Percentiles rank a stretch among this genome's conserved stretches.
These are phyloP conservation scores for Testicularia cyperi DNA, from an alignment of 1,284 basidiomycete genomes.

Conservation along the genomic window DNA sequence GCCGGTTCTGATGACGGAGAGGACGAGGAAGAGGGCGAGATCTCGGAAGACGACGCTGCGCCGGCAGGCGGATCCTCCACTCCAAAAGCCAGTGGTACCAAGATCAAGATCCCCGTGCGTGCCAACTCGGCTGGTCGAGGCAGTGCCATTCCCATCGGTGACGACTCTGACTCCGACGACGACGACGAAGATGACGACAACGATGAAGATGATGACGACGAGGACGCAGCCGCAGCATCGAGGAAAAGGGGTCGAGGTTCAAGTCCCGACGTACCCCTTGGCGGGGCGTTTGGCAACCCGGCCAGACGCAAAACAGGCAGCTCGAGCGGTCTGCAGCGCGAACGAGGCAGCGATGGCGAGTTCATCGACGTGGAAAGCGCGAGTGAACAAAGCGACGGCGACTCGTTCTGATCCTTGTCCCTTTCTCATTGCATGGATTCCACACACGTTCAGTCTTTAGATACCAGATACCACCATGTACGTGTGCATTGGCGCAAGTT, in stretches of 20 bases:
- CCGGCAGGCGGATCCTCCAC: constrained; percentile 3
- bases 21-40: constrained; percentile 35
- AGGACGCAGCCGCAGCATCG: constrained; percentile 14
- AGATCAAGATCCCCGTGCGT: constrained; percentile 10
- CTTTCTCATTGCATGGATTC: background rate
- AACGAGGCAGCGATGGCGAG: constrained; percentile 35
- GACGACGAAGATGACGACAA: constrained; percentile 22
- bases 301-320: background rate
- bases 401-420: constrained; percentile 11
- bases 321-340: constrained; percentile 17
- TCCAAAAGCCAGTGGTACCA: constrained; percentile 1
- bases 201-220: constrained; percentile 18
- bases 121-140: background rate
- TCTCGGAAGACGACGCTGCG: constrained; percentile 28
- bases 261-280: constrained; percentile 1
- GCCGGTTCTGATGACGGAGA: constrained; percentile 11
- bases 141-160: constrained; percentile 8
- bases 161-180: constrained; percentile 23
- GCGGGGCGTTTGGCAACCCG: background rate
- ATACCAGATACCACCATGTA: too few species aligned
- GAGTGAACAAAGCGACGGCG: constrained; percentile 33
- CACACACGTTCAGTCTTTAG: background rate
- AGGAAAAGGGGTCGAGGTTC: constrained; percentile 1
- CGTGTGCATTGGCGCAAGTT: too few species aligned
- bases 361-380: constrained; percentile 43